Conservation (phyloP, 345 rosid genomes). For the Salix dunnii region DNA sequence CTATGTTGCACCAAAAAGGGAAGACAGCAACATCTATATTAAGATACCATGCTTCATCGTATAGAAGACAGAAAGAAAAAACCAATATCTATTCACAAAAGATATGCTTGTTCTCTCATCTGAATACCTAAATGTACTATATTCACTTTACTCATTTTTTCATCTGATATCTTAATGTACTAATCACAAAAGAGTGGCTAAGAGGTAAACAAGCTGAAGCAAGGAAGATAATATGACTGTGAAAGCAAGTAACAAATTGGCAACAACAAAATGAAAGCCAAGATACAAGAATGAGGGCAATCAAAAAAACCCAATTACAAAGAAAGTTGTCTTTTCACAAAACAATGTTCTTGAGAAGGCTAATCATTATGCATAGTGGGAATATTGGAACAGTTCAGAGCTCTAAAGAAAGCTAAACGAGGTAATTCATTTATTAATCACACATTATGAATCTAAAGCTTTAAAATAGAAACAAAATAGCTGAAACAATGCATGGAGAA, state of each 20-base stretch:
- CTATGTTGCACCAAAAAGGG: slow-evolving; percentile 32
- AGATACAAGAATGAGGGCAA: not conserved
- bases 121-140: not conserved
- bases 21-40: slow-evolving; percentile 5
- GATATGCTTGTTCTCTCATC: not conserved
- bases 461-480: not conserved
- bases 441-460: not conserved
- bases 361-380: not conserved
- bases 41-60: not conserved
- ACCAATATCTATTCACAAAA: not conserved
- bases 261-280: not conserved
- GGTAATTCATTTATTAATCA: not conserved
- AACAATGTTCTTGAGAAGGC: not conserved
- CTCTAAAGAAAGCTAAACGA: not conserved
- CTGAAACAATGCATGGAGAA: not conserved
- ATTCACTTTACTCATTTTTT: not conserved
- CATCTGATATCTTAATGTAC: not conserved
- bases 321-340: not conserved
- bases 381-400: not conserved
- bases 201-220: not conserved
- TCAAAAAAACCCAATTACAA: not conserved
- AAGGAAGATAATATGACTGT: not conserved
- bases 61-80: not conserved
- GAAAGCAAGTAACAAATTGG: not conserved
- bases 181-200: not conserved